Percentiles rank a stretch among this genome's conserved stretches.
Conservation (phyloP, 345 rosid genomes). For the Nephelium lappaceum region DNA sequence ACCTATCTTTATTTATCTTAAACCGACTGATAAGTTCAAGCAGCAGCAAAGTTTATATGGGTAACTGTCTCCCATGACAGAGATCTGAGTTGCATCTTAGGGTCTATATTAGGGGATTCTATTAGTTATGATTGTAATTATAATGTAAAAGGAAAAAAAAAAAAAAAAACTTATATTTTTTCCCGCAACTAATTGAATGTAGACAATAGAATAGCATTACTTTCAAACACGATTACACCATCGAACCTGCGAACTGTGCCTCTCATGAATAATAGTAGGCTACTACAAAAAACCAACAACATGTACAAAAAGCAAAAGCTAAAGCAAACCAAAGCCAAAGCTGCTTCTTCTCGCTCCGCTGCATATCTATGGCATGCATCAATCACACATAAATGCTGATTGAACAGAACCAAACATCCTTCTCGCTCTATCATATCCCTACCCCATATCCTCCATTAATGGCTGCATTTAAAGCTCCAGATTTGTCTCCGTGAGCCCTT, state of each 20-base stretch:
- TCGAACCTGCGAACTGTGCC: conserved; percentile 20
- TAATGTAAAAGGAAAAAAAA: too few species aligned
- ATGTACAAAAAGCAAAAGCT: neutral
- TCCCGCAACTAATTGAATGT: neutral
- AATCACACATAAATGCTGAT: conserved; percentile 20
- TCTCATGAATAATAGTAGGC: neutral
- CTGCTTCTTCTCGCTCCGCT: neutral
- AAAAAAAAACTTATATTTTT: neutral
- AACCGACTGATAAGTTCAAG: too few species aligned
- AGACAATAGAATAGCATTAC: neutral
- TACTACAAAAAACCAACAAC: conserved; percentile 1
- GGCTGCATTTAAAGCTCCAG: conserved; percentile 42
- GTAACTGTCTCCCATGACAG: too few species aligned
- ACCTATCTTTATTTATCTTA: too few species aligned
- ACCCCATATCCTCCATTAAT: conserved; percentile 25
- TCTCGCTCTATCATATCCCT: conserved; percentile 15
- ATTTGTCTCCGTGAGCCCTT: conserved; percentile 33
- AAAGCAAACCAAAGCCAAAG: neutral
- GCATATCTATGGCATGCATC: neutral
- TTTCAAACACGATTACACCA: neutral
- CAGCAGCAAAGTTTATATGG: too few species aligned
- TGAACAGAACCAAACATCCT: conserved; percentile 47
- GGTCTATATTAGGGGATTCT: too few species aligned
- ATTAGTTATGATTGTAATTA: too few species aligned
- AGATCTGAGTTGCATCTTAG: too few species aligned